Evolutionary conservation across 495 filamentous ascomycete genomes (phyloP), one percentile per base, ranked within the genome.

Genomic region (Xylaria castorea): DNA sequence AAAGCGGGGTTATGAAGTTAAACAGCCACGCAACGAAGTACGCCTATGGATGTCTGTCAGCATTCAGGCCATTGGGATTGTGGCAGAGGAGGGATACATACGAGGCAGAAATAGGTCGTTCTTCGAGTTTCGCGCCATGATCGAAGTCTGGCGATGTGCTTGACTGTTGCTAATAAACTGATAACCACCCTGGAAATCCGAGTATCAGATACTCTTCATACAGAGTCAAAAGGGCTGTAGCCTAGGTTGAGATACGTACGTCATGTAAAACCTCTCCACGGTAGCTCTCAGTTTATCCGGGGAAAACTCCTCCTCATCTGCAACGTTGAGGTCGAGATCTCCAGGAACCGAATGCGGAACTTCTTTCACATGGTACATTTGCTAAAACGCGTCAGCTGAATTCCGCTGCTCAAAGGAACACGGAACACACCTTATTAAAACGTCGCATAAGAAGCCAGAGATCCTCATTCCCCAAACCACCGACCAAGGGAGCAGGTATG

Each of bases 361-460:
- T 20, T 91, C 91, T 80, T 93, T 94, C 74, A 95, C 90, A 83
- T 95, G 91, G 80, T 95, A 95, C 80, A 96, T 91, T 92, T 96
- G 93, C 92, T 95, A 65, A 32, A 6, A 5, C 2, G 18, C 0
- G 67, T 46, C 70, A 75, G 57, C 30, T 53, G 20, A 32, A 30
- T 18, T 7, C 36, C 0, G 3, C 55, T 25, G 36, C 1, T 12
- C 11, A 36, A 1, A 9, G 38, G 62, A 42, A 22, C 27, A 18
- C 1, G 11, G 5, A 2, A 55, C 79, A 30, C 80, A 91, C 92
- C 87, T 96, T 95, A 77, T 97, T 92, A 76, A 97, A 97, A 1
- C 94, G 86, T 50, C 94, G 87, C 65, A 95, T 83, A 27, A 96
- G 83, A 73, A 92, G 81, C 92, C 93, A 97, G 5, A 97, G 81